Evolutionary conservation across 306 rosid species (phyloP).

Genomic region (Castanospermum australe): DNA sequence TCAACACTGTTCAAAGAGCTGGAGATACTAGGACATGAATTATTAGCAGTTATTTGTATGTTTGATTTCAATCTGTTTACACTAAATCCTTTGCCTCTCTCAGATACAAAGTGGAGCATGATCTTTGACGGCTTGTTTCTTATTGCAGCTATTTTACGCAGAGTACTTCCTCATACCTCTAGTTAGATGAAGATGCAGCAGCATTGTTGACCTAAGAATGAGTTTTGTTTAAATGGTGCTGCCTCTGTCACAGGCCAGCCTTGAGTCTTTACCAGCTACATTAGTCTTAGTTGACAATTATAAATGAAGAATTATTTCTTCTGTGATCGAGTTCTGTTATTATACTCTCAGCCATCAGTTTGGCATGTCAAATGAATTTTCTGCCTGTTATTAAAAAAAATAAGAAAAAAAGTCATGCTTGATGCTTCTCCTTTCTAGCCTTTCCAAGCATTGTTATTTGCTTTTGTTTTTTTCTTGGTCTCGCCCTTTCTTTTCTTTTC

Average conservation of each 20-base stretch:
- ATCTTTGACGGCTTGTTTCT: constrained; percentile 22
- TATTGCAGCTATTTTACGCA: constrained; percentile 83
- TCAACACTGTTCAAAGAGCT: neutral
- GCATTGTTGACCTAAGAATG: neutral
- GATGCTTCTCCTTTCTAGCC: too few relatives aligned
- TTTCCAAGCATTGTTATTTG: neutral
- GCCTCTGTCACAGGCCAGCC: neutral
- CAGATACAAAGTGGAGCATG: neutral
- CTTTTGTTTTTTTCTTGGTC: neutral
- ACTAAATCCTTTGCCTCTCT: neutral
- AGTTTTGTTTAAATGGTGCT: constrained; percentile 1
- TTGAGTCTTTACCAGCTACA: neutral
- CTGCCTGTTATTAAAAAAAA: neutral
- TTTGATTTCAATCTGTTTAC: neutral
- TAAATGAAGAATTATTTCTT: constrained; percentile 16
- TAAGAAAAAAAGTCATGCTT: neutral
- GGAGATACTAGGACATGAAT: neutral
- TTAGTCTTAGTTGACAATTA: constrained; percentile 3
- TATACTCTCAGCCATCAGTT: neutral
- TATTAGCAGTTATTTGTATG: neutral
- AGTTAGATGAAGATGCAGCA: constrained; percentile 56
- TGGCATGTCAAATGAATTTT: neutral
- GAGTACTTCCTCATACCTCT: constrained; percentile 86
- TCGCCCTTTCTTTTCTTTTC: neutral
- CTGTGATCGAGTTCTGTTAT: neutral